Evolutionary conservation across 2,329 filamentous ascomycete genomes (phyloP).

Genomic region (Didymella pinodella): DNA sequence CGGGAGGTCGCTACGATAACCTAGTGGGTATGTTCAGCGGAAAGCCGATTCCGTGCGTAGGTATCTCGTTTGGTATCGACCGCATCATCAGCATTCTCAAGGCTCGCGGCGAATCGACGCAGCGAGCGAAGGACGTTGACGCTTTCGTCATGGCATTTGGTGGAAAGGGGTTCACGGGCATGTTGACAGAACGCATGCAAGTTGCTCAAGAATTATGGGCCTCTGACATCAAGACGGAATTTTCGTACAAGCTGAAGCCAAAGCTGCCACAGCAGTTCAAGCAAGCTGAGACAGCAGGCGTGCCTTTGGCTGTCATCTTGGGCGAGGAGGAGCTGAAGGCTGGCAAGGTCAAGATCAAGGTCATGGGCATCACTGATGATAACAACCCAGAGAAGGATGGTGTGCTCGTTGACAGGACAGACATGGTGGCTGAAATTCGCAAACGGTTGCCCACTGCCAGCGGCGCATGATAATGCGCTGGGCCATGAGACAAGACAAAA

Average conservation of each 20-base stretch:
- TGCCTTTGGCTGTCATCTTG: constrained; percentile 87
- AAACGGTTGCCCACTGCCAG: constrained; percentile 53
- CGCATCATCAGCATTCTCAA: constrained; percentile 94
- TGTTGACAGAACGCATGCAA: constrained; percentile 83
- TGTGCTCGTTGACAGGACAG: constrained; percentile 71
- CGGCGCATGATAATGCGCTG: constrained; percentile 6
- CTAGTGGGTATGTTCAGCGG: constrained; percentile 93
- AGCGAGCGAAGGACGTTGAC: constrained; percentile 78
- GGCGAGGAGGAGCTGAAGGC: constrained; percentile 87
- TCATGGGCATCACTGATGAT: constrained; percentile 74
- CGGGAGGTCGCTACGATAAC: constrained; percentile 90
- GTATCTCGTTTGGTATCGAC: constrained; percentile 93
- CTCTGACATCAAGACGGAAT: constrained; percentile 90
- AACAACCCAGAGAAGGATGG: constrained; percentile 92
- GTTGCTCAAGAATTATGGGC: constrained; percentile 82
- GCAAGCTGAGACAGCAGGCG: constrained; percentile 77
- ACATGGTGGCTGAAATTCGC: constrained; percentile 71
- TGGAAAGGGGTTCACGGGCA: constrained; percentile 81
- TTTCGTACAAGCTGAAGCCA: constrained; percentile 87
- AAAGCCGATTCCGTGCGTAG: constrained; percentile 89
- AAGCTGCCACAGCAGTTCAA: constrained; percentile 92
- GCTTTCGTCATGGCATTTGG: constrained; percentile 96
- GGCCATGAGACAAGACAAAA: neutral
- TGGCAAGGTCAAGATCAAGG: constrained; percentile 89
- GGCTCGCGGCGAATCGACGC: constrained; percentile 70